Conservation (phyloP, 176 grass and related monocot species). For the bread wheat (Triticum aestivum) region DNA sequence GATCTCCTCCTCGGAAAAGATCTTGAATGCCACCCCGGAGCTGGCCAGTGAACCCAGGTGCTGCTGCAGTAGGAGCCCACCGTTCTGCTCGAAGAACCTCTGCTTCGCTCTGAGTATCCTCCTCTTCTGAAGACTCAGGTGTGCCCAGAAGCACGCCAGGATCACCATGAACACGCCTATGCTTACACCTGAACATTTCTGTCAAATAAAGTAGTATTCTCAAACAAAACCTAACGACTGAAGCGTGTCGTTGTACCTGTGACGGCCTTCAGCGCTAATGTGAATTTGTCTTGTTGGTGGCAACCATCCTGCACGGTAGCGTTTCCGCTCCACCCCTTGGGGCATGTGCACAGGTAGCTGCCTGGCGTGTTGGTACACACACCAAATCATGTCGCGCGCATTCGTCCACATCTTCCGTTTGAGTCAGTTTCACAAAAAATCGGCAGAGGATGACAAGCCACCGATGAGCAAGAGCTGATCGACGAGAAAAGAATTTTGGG, state of each 20-base stretch:
- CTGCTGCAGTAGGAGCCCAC: constrained; percentile 51
- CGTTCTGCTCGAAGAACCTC: constrained; percentile 67
- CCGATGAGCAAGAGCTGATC: not conserved
- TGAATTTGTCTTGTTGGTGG: constrained; percentile 47
- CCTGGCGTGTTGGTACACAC: constrained; percentile 39
- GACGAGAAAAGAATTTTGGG: not conserved
- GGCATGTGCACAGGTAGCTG: constrained; percentile 35
- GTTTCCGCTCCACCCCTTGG: constrained; percentile 36
- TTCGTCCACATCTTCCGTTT: constrained; percentile 59
- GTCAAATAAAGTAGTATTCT: not conserved
- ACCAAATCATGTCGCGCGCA: constrained; percentile 26
- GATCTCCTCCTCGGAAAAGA: constrained; percentile 42
- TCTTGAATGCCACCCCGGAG: constrained; percentile 27
- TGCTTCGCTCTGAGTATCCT: constrained; percentile 48
- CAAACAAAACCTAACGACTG: not conserved
- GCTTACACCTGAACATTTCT: constrained; percentile 35
- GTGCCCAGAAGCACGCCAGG: constrained; percentile 15
- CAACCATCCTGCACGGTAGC: constrained; percentile 26
- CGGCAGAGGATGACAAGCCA: not conserved
- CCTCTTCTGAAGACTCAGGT: constrained; percentile 50
- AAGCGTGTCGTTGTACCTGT: constrained; percentile 29
- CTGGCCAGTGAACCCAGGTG: constrained; percentile 34
- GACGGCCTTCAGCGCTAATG: constrained; percentile 45
- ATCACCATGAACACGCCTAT: constrained; percentile 39
- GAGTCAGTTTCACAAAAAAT: not conserved